Percentiles rank a stretch among this genome's conserved stretches.
phyloP scores from a whole-genome alignment of 345 rosid genomes.

The Citrus unshiu region DNA sequence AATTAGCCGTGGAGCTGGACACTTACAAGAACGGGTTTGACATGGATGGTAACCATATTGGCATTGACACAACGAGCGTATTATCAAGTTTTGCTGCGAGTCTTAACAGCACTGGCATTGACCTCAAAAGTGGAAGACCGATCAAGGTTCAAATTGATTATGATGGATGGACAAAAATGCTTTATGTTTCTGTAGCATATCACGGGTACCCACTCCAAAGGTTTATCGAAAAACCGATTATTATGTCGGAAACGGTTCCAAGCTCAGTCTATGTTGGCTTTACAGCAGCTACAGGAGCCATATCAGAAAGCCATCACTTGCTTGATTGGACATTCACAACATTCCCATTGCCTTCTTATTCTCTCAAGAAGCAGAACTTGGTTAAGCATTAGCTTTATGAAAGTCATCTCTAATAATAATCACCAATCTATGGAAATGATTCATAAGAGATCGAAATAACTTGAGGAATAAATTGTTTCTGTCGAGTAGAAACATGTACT shows the following conservation, averaged over 20 bases:
- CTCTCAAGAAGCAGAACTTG: background rate
- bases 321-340: conserved; percentile 20
- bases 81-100: conserved; percentile 7
- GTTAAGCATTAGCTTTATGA: no score
- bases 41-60: conserved; percentile 32
- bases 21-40: conserved; percentile 39
- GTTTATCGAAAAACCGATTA: conserved; percentile 29
- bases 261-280: conserved; percentile 32
- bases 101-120: conserved; percentile 25
- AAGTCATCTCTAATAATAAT: no score
- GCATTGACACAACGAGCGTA: conserved; percentile 28
- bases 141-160: conserved; percentile 23
- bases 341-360: background rate
- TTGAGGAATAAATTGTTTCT: no score
- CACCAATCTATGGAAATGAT: no score
- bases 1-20: conserved; percentile 28
- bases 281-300: conserved; percentile 34
- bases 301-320: conserved; percentile 25
- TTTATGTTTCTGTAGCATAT: conserved; percentile 29
- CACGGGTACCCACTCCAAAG: conserved; percentile 16
- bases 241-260: conserved; percentile 24
- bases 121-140: conserved; percentile 37
- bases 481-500: no score
- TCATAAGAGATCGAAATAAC: no score
- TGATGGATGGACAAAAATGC: conserved; percentile 13